Conservation (phyloP, 306 rosid genomes). For the Hippophae rhamnoides region DNA sequence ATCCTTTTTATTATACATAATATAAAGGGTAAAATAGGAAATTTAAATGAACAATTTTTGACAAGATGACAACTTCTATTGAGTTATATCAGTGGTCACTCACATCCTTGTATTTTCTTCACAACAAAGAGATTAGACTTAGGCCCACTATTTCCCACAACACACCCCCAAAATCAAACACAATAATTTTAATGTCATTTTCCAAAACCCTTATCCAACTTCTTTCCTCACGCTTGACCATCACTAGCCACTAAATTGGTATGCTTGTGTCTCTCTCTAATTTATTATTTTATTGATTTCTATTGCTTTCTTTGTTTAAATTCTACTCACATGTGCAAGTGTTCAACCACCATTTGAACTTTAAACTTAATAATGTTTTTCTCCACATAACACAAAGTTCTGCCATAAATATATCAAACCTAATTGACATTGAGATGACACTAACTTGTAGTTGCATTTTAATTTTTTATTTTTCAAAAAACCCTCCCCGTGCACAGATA, state of each 20-base stretch:
- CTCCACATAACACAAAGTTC: conserved; percentile 16
- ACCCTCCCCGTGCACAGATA: too few relatives aligned
- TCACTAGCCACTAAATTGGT: conserved; percentile 12
- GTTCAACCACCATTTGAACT: conserved; percentile 22
- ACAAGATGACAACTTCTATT: conserved; percentile 8
- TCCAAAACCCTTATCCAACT: conserved; percentile 13
- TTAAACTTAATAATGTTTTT: conserved; percentile 29
- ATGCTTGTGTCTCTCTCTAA: conserved; percentile 1
- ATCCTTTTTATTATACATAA: too few relatives aligned
- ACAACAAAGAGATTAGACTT: conserved; percentile 11
- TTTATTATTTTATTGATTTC: conserved; percentile 11
- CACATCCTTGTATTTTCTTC: conserved; percentile 13
- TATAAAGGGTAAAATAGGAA: too few relatives aligned
- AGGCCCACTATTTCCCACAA: conserved; percentile 15
- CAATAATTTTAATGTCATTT: conserved; percentile 19
- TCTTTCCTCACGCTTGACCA: conserved; percentile 26
- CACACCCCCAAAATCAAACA: conserved; percentile 9
- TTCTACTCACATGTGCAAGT: conserved; percentile 29
- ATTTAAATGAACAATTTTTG: neutral
- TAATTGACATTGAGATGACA: conserved; percentile 2
- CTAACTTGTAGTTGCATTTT: neutral
- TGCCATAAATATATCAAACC: conserved; percentile 17
- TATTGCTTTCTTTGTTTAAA: conserved; percentile 12
- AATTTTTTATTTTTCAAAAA: too few relatives aligned
- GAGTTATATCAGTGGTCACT: conserved; percentile 12